Percentiles rank a stretch among this genome's conserved stretches.
Conservation (phyloP, 805 yeast genomes). For the Yarrowia sp. region DNA sequence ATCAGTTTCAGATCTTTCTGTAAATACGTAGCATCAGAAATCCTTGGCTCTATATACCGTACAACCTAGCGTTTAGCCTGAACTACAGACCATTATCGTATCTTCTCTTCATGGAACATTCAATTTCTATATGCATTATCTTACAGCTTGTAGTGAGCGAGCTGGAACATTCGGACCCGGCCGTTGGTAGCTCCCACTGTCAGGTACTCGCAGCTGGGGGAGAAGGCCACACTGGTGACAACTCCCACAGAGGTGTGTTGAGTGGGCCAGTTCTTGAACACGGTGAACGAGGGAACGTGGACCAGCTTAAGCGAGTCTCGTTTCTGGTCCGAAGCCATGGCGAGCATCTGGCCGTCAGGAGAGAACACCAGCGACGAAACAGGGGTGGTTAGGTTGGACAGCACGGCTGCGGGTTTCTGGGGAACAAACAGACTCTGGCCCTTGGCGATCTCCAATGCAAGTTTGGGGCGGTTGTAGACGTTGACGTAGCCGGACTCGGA, state of each 20-base stretch:
- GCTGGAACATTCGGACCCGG: slow-evolving; percentile 83
- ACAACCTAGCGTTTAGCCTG: not conserved
- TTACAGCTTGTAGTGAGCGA: slow-evolving; percentile 67
- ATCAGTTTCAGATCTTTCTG: no score
- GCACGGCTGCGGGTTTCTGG: slow-evolving; percentile 51
- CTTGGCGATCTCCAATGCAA: slow-evolving; percentile 43
- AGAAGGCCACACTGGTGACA: slow-evolving; percentile 79
- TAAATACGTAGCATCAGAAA: no score
- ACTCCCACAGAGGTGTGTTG: slow-evolving; percentile 95
- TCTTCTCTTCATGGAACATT: no score
- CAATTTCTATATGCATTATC: not conserved
- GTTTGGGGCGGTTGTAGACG: slow-evolving; percentile 64
- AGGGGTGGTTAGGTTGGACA: slow-evolving; percentile 83
- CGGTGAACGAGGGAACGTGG: slow-evolving; percentile 86
- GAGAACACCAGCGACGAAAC: slow-evolving; percentile 77
- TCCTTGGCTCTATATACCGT: no score
- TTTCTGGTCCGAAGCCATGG: slow-evolving; percentile 83
- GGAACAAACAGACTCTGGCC: slow-evolving; percentile 47
- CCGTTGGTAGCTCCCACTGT: slow-evolving; percentile 94
- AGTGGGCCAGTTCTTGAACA: slow-evolving; percentile 96
- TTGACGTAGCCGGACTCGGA: slow-evolving; percentile 87
- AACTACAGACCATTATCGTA: no score
- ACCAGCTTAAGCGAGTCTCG: slow-evolving; percentile 86
- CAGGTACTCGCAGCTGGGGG: slow-evolving; percentile 81
- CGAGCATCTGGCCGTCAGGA: slow-evolving; percentile 86